Percentiles rank a stretch among this genome's conserved stretches.
These are phyloP conservation scores for Fusarium stilboides DNA, from an alignment of 2,329 filamentous ascomycete genomes.

Conservation along the genomic window DNA sequence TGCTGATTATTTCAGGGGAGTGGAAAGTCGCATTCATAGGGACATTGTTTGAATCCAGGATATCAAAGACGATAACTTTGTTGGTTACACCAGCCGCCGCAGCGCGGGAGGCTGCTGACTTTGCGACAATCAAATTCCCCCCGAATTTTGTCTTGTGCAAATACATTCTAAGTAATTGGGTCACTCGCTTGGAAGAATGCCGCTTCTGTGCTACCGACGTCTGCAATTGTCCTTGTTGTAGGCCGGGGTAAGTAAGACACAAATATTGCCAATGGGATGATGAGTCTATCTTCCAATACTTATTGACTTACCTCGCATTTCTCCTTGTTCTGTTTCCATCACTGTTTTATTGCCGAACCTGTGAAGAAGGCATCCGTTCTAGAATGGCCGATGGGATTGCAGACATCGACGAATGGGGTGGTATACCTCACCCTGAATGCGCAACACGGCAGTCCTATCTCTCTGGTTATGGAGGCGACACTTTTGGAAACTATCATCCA, in stretches of 20 bases:
- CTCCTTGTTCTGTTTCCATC: neutral
- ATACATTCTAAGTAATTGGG: conserved; percentile 7
- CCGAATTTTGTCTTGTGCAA: neutral
- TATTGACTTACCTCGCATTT: neutral
- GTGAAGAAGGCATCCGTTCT: neutral
- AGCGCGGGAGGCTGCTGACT: conserved; percentile 8
- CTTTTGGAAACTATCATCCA: neutral
- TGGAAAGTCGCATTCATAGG: neutral
- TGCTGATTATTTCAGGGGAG: conserved; percentile 5
- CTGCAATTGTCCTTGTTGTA: conserved; percentile 21
- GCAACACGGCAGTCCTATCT: neutral
- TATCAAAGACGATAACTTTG: neutral
- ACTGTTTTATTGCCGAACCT: neutral
- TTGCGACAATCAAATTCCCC: neutral
- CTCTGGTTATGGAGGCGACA: neutral
- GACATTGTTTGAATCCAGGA: neutral
- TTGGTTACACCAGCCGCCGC: conserved; percentile 6
- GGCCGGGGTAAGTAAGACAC: conserved; percentile 7
- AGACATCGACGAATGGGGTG: conserved; percentile 22
- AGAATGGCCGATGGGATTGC: conserved; percentile 33
- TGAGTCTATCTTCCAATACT: neutral
- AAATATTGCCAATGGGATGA: conserved; percentile 10
- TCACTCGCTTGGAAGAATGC: conserved; percentile 16
- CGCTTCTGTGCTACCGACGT: conserved; percentile 18
- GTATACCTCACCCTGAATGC: neutral